Evolutionary conservation across 2,329 filamentous ascomycete genomes (phyloP).

Genomic region (Alternaria ethzedia): DNA sequence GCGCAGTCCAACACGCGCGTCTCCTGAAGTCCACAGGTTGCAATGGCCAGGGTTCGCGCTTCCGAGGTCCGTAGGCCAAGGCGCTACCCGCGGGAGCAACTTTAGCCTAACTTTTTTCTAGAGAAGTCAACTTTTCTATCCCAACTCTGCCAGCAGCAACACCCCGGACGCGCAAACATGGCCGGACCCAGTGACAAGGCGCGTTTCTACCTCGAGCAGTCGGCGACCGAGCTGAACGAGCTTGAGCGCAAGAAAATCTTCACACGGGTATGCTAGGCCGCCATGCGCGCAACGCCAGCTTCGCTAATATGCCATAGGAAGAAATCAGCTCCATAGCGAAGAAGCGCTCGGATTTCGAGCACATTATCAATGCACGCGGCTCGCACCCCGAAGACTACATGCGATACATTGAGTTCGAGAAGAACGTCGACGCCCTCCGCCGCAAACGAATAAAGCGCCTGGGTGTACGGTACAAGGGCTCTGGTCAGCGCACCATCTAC

Average conservation of each 20-base stretch:
- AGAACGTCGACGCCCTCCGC: slow-evolving; percentile 74
- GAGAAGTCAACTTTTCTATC: slow-evolving; percentile 27
- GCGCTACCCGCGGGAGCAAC: slow-evolving; percentile 24
- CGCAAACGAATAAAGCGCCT: slow-evolving; percentile 83
- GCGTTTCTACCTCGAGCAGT: slow-evolving; percentile 91
- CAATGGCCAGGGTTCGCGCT: slow-evolving; percentile 25
- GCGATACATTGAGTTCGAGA: slow-evolving; percentile 77
- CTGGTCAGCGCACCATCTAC: slow-evolving; percentile 82
- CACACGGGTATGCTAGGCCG: slow-evolving; percentile 63
- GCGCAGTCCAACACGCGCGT: slow-evolving; percentile 22
- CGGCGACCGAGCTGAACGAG: slow-evolving; percentile 89
- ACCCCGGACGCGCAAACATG: slow-evolving; percentile 60
- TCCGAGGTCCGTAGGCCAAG: slow-evolving; percentile 30
- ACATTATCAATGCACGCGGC: slow-evolving; percentile 83
- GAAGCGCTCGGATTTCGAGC: slow-evolving; percentile 92
- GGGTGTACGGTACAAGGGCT: slow-evolving; percentile 73
- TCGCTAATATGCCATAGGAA: slow-evolving; percentile 60
- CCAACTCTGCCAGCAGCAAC: slow-evolving; percentile 15
- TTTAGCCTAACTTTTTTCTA: slow-evolving; percentile 24
- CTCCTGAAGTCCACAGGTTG: slow-evolving; percentile 35
- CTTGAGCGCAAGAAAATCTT: slow-evolving; percentile 94
- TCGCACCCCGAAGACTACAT: slow-evolving; percentile 76
- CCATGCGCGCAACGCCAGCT: background rate
- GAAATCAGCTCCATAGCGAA: slow-evolving; percentile 88
- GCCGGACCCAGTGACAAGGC: slow-evolving; percentile 89